Evolutionary conservation across 768 basidiomycete species (phyloP), one percentile per base, ranked within the genome.

Genomic region (Astraeus odoratus): DNA sequence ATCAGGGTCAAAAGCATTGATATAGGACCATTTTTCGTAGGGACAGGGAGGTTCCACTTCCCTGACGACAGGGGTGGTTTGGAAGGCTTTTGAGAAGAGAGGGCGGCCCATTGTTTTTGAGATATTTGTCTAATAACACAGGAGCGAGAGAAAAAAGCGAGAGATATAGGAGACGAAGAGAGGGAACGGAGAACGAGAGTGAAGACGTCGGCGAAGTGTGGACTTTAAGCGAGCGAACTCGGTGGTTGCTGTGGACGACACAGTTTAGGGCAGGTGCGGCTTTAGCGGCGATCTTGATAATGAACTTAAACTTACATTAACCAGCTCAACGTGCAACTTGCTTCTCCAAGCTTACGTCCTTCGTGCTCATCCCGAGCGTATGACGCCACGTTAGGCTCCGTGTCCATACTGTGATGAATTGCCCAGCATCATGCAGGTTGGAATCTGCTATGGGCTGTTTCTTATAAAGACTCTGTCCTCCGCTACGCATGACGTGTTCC

Each of bases 1-100:
- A 62, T 87, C 85, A 5, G 85, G 85, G 62, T 87, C 83, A 60
- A 87, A 87, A 8, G 76, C 69, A 57, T 84, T 83, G 63, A 69
- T 71, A 50, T 69, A 63, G 45, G 78, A 76, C 83, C 83, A 87
- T 59, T 66, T 77, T 59, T 77, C 70, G 70, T 68, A 79, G 15
- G 36, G 48, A 18, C 38, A 41, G 12, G 54, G 52, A 8, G 51
- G 44, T 50, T 77, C 73, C 43, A 71, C 70, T 46, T 77, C 73
- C 42, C 68, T 69, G 39, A 76, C 67, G 37, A 64, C 63, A 20
- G 72, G 73, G 1, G 59, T 47, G 6, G 66, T 34, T 30, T 33
- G 48, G 46, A 75, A 74, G 30, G 59, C 42, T 52, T 68, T 64
- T 34, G 79, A 80, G 61, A 75, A 80, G 41, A 81, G 70, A 51